Conservation (phyloP, 2,329 filamentous ascomycete species). For the Dactylellina haptotyla region DNA sequence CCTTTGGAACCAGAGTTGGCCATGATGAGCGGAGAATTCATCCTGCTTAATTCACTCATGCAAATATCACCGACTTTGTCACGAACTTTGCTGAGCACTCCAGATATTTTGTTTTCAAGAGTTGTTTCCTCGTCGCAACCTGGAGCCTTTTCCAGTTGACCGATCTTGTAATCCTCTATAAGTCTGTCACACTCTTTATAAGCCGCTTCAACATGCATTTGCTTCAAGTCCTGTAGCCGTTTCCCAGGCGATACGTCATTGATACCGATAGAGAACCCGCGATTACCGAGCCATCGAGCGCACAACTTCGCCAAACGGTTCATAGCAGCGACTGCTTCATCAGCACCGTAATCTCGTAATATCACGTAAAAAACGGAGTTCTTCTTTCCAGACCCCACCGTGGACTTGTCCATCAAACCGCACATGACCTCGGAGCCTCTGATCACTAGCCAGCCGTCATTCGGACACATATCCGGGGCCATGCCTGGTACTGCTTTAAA, state of each 20-base stretch:
- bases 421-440: conserved; percentile 98
- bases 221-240: conserved; percentile 76
- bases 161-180: conserved; percentile 80
- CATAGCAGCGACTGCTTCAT: conserved; percentile 89
- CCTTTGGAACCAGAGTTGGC: conserved; percentile 97
- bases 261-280: conserved; percentile 95
- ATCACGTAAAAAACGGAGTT: conserved; percentile 98
- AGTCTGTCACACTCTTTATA: conserved; percentile 84
- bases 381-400: conserved; percentile 96
- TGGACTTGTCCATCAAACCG: conserved; percentile 96
- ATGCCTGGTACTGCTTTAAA: conserved; percentile 72
- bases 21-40: conserved; percentile 96
- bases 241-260: conserved; percentile 89
- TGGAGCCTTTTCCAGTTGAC: conserved; percentile 83
- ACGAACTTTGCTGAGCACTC: conserved; percentile 90
- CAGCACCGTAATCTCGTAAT: conserved; percentile 90
- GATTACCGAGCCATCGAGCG: conserved; percentile 85
- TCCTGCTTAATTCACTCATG: conserved; percentile 86
- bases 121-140: conserved; percentile 93
- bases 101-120: conserved; percentile 88
- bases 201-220: conserved; percentile 77
- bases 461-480: conserved; percentile 78
- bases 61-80: conserved; percentile 90
- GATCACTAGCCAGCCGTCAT: conserved; percentile 90
- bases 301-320: conserved; percentile 91